Evolutionary conservation across 179 eudicot species (phyloP).

Genomic region (Amaranthus tricolor): DNA sequence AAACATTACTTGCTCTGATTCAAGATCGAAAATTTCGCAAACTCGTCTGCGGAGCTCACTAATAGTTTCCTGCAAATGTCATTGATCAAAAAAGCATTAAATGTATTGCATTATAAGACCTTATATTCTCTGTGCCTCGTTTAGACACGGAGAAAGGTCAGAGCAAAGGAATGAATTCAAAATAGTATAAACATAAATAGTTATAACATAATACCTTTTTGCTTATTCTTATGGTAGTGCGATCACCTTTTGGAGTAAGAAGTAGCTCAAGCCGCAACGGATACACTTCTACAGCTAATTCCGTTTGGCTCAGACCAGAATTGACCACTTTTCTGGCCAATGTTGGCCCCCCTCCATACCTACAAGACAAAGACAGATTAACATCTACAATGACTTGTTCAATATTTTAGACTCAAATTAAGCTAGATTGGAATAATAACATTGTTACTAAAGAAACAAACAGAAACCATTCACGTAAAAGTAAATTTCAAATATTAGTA

Average conservation of each 20-base stretch:
- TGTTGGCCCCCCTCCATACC: slow-evolving; percentile 98
- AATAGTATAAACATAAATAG: not conserved
- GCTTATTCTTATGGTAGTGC: slow-evolving; percentile 69
- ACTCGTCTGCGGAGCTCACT: slow-evolving; percentile 84
- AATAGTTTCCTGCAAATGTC: slow-evolving; percentile 67
- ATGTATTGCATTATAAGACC: not conserved
- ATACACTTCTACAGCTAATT: slow-evolving; percentile 85
- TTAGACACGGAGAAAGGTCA: not conserved
- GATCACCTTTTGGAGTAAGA: slow-evolving; percentile 70
- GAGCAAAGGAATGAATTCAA: not conserved
- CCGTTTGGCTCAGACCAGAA: slow-evolving; percentile 77
- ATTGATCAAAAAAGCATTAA: slow-evolving; percentile 8
- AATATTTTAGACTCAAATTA: not conserved
- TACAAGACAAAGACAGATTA: slow-evolving; percentile 29
- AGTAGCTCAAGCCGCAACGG: slow-evolving; percentile 84
- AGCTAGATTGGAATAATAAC: not conserved
- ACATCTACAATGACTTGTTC: not conserved
- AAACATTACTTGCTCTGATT: slow-evolving; percentile 64
- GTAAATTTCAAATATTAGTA: too few relatives aligned
- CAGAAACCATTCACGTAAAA: too few relatives aligned
- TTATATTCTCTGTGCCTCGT: not conserved
- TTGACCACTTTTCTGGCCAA: slow-evolving; percentile 78
- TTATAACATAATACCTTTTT: slow-evolving; percentile 63
- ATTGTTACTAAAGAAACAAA: too few relatives aligned
- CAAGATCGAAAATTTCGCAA: slow-evolving; percentile 75